Base-by-base conservation (phyloP, 257 asterid species). In the Solanum chilense region DNA sequence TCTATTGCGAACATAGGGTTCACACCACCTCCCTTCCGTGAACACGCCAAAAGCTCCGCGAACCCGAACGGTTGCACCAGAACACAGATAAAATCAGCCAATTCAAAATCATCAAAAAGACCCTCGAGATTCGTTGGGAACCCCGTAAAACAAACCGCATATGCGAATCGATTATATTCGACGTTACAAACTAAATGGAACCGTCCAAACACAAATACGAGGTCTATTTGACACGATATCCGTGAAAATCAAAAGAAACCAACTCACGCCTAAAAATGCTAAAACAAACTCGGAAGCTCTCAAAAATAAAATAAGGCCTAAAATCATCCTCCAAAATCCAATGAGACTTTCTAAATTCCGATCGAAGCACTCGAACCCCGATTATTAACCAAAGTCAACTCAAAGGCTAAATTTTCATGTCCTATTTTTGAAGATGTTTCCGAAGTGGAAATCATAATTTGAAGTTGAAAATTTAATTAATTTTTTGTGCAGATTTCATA, bases 141-240 rank as follows among this genome's bases (percentile, higher is more conserved):
- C n/a, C 62, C 2, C 4, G 2, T 18, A 52, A 52, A 10, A 52
- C 62, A 52, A 52, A 52, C 11, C 3, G 7, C 21, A 52, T 18
- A 52, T 18, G 4, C 0, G 18, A 6, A 52, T 52, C 4, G 10
- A 52, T 52, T 18, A 52, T 52, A 52, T 23, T 52, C n/a, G 62
- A 52, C 2, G 2, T 52, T 52, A 1, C 0, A 0, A 4, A 52
- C n/a, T 52, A 11, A 18, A 16, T 18, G 10, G 0, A 52, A 1
- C 2, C 1, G 10, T 6, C n/a, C 18, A 52, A 52, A 52, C n/a
- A 18, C 11, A 52, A 52, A 52, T 52, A 0, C 0, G n/a, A 7
- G 8, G n/a, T 52, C 4, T 52, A 23, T 9, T 52, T 52, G n/a
- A 18, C 62, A 3, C 10, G n/a, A 52, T 10, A 18, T 18, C 6